Conservation (phyloP, 768 basidiomycete species). For the Hericium coralloides region DNA sequence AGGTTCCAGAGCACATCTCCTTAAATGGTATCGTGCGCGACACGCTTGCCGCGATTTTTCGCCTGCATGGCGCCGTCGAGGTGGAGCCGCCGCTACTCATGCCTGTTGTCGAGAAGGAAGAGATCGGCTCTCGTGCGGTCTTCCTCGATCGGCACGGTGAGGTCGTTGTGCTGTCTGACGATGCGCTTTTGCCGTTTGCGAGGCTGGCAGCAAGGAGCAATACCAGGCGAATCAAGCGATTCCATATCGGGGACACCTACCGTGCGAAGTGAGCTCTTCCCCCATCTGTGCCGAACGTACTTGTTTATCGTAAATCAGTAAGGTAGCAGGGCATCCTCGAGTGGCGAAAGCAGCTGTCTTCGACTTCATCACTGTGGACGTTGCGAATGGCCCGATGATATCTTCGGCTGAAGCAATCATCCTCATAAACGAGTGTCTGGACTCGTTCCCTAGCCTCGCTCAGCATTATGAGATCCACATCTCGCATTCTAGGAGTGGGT, state of each 20-base stretch:
- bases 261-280: conserved; percentile 45
- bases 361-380: conserved; percentile 76
- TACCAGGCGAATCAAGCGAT: conserved; percentile 70
- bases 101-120: conserved; percentile 54
- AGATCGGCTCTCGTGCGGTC: conserved; percentile 56
- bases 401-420: conserved; percentile 70
- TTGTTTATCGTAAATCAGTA: conserved; percentile 24
- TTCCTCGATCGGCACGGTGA: conserved; percentile 80
- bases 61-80: conserved; percentile 84
- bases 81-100: conserved; percentile 81
- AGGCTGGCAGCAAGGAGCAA: conserved; percentile 65
- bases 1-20: conserved; percentile 59
- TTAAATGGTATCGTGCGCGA: conserved; percentile 73
- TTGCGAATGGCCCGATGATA: conserved; percentile 51
- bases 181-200: conserved; percentile 71
- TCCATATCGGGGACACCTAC: conserved; percentile 68
- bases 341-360: conserved; percentile 68
- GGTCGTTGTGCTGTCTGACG: conserved; percentile 62
- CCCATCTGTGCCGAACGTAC: too few species aligned
- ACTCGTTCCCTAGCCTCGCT: conserved; percentile 61
- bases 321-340: conserved; percentile 66
- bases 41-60: conserved; percentile 67
- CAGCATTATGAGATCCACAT: conserved; percentile 68
- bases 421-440: conserved; percentile 56
- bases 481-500: conserved; percentile 68